phyloP scores from a whole-genome alignment of 495 filamentous ascomycete species.

The Friedmanniomyces simplex region DNA sequence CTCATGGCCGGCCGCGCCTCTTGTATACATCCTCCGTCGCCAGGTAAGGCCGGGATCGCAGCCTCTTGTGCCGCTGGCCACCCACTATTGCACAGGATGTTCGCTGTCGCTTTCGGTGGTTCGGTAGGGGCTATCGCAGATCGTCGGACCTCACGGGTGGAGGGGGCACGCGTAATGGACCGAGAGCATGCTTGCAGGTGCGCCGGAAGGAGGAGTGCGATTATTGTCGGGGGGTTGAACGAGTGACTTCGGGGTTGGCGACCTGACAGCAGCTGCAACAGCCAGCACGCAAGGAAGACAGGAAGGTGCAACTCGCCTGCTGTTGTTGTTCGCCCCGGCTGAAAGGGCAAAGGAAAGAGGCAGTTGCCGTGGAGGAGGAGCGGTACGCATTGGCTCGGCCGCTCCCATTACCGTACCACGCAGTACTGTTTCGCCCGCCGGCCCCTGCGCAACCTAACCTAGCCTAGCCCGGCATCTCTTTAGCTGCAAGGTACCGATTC shows the following conservation, averaged over 20 bases:
- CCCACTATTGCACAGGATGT: not conserved
- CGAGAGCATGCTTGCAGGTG: slow-evolving; percentile 4
- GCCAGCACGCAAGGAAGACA: not conserved
- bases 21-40: not conserved
- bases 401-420: no score
- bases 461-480: not conserved
- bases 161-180: not conserved
- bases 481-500: not conserved
- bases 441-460: no score
- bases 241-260: not conserved
- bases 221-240: not conserved
- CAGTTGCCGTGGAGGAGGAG: not conserved
- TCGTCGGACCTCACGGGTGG: not conserved
- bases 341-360: not conserved
- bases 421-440: no score
- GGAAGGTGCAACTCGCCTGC: not conserved
- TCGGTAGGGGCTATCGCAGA: not conserved
- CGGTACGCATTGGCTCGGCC: no score
- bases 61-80: no score
- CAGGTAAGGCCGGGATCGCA: not conserved
- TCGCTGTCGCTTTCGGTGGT: not conserved
- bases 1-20: not conserved
- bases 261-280: not conserved
- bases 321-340: not conserved
- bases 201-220: not conserved